Evolutionary conservation across 345 rosid species (phyloP).

Genomic region (Moricandia arvensis): DNA sequence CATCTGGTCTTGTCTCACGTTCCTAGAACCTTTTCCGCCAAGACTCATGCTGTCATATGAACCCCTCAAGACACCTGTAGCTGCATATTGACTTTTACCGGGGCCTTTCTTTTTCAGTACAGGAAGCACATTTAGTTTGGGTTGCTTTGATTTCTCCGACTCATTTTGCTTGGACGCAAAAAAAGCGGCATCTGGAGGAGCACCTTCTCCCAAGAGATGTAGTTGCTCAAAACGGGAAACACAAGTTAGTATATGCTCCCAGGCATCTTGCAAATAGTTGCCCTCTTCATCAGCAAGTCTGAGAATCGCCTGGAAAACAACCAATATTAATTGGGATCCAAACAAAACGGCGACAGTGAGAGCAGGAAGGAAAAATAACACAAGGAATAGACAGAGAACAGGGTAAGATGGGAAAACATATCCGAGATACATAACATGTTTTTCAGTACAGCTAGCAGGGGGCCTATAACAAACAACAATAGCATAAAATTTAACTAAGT

Average conservation of each 20-base stretch:
- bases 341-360: background rate
- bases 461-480: background rate
- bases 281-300: slow-evolving; percentile 87
- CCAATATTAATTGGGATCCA: slow-evolving; percentile 5
- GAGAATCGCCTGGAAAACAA: slow-evolving; percentile 64
- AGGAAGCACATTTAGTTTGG: slow-evolving; percentile 53
- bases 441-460: background rate
- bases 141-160: slow-evolving; percentile 39
- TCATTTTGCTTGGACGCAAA: slow-evolving; percentile 60
- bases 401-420: slow-evolving; percentile 3
- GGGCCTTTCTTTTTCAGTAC: slow-evolving; percentile 73
- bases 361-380: slow-evolving; percentile 5
- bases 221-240: slow-evolving; percentile 93
- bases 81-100: slow-evolving; percentile 66
- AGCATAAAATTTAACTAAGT: background rate
- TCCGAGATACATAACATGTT: slow-evolving; percentile 16
- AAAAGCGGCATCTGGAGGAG: slow-evolving; percentile 63
- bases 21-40: slow-evolving; percentile 62
- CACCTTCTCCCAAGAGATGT: slow-evolving; percentile 88
- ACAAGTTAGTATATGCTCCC: slow-evolving; percentile 89
- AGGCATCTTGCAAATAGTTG: slow-evolving; percentile 78
- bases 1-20: slow-evolving; percentile 65
- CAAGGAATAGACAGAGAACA: slow-evolving; percentile 16
- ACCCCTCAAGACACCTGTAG: slow-evolving; percentile 84
- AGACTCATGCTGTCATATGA: slow-evolving; percentile 71